phyloP scores from a whole-genome alignment of 306 rosid genomes.

The Rosa persica region DNA sequence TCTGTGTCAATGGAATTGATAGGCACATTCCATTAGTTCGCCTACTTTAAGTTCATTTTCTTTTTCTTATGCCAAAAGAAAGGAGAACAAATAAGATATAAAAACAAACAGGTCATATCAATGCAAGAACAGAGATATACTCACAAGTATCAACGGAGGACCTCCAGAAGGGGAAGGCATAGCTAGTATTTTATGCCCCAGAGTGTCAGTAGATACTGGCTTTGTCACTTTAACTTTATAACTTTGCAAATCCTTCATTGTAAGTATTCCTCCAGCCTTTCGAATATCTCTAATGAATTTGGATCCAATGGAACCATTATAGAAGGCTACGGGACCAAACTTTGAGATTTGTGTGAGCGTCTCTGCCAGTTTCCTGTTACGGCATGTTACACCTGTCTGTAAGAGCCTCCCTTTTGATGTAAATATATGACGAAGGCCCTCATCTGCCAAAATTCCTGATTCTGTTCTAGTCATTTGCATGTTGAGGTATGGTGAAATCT shows the following conservation, averaged over 20 bases:
- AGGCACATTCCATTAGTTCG: slow-evolving; percentile 2
- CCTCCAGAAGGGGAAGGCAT: slow-evolving; percentile 98
- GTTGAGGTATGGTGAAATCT: slow-evolving; percentile 62
- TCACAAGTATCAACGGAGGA: slow-evolving; percentile 72
- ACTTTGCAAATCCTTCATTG: slow-evolving; percentile 51
- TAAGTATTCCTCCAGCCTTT: slow-evolving; percentile 68
- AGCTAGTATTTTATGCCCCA: slow-evolving; percentile 58
- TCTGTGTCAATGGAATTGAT: slow-evolving; percentile 40
- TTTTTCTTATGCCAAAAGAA: not conserved
- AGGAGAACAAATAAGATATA: not conserved
- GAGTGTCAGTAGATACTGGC: slow-evolving; percentile 43
- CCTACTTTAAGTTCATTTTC: not conserved
- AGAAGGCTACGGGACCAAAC: slow-evolving; percentile 54
- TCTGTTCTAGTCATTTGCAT: slow-evolving; percentile 52
- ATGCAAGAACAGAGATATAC: slow-evolving; percentile 20
- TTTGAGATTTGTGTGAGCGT: slow-evolving; percentile 49
- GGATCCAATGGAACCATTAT: slow-evolving; percentile 60
- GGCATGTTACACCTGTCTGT: slow-evolving; percentile 46
- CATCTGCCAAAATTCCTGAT: slow-evolving; percentile 47
- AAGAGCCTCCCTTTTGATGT: slow-evolving; percentile 69
- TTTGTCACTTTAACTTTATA: slow-evolving; percentile 47
- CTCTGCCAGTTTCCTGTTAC: slow-evolving; percentile 54
- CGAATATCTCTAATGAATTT: slow-evolving; percentile 59
- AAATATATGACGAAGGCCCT: slow-evolving; percentile 58
- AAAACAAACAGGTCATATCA: not conserved